phyloP scores from a whole-genome alignment of 2,329 filamentous ascomycete genomes.

The Lachnellula suecica region DNA sequence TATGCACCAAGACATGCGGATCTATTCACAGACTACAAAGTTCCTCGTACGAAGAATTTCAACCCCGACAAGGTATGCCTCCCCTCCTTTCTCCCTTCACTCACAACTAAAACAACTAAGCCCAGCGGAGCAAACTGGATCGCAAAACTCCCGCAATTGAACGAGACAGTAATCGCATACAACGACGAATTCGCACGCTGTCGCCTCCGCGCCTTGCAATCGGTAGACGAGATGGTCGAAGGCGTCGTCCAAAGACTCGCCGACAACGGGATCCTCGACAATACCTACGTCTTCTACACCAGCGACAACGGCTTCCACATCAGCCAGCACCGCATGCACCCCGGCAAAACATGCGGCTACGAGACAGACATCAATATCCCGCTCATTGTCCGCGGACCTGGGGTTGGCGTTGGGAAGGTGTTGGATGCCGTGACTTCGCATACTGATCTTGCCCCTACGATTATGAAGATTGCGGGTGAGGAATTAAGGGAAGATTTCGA shows the following conservation, averaged over 20 bases:
- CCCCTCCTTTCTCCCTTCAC: not conserved
- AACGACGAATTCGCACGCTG: constrained; percentile 50
- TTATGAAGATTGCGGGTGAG: constrained; percentile 38
- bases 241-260: constrained; percentile 43
- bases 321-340: constrained; percentile 46
- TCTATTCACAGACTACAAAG: constrained; percentile 56
- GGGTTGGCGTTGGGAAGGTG: constrained; percentile 40
- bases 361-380: constrained; percentile 51
- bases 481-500: constrained; percentile 41
- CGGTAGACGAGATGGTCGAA: constrained; percentile 54
- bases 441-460: constrained; percentile 50
- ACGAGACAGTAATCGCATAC: constrained; percentile 40
- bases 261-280: constrained; percentile 34
- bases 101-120: constrained; percentile 9
- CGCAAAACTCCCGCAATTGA: constrained; percentile 38
- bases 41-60: constrained; percentile 63
- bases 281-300: constrained; percentile 59
- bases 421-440: constrained; percentile 48
- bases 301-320: constrained; percentile 54
- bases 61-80: constrained; percentile 57
- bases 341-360: constrained; percentile 48
- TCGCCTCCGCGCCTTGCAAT: constrained; percentile 49
- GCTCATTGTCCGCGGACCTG: constrained; percentile 57
- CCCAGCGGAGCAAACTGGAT: constrained; percentile 47
- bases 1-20: constrained; percentile 58